Percentiles rank a stretch among this genome's conserved stretches.
Evolutionary conservation across 2,329 filamentous ascomycete species (phyloP).

Genomic region (Curvularia spicifera): DNA sequence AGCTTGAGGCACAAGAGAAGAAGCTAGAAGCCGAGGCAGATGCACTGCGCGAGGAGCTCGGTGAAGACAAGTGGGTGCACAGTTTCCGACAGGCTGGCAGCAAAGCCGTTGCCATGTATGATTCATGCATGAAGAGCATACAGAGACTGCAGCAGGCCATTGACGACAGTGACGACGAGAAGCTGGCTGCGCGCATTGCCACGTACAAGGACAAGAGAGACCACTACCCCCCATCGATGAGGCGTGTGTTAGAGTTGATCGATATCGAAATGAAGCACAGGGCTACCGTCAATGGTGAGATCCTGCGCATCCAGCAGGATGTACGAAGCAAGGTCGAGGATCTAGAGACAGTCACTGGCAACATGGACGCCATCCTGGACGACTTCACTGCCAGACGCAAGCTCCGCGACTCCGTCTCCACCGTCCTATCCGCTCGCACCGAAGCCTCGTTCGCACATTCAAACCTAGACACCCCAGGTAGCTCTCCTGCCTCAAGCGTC

Average conservation of each 20-base stretch:
- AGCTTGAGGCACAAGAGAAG: conserved; percentile 84
- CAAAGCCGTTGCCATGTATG: conserved; percentile 95
- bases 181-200: conserved; percentile 70
- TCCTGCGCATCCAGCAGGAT: conserved; percentile 82
- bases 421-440: conserved; percentile 74
- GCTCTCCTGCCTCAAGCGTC: conserved; percentile 71
- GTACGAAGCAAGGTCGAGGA: conserved; percentile 82
- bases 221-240: conserved; percentile 92
- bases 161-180: conserved; percentile 75
- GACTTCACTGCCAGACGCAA: conserved; percentile 73
- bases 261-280: conserved; percentile 94
- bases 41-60: conserved; percentile 83
- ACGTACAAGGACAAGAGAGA: conserved; percentile 94
- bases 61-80: conserved; percentile 94
- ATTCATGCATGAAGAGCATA: conserved; percentile 89
- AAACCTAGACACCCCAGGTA: conserved; percentile 65
- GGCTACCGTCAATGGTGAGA: conserved; percentile 96
- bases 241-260: conserved; percentile 88
- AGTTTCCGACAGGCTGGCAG: conserved; percentile 92
- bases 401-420: conserved; percentile 90
- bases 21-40: conserved; percentile 91
- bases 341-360: conserved; percentile 76
- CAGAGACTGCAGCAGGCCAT: conserved; percentile 80
- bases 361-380: conserved; percentile 77
- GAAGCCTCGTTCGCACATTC: conserved; percentile 76